Evolutionary conservation across 2,329 filamentous ascomycete species (phyloP).

Genomic region (Elsinoe fawcettii): DNA sequence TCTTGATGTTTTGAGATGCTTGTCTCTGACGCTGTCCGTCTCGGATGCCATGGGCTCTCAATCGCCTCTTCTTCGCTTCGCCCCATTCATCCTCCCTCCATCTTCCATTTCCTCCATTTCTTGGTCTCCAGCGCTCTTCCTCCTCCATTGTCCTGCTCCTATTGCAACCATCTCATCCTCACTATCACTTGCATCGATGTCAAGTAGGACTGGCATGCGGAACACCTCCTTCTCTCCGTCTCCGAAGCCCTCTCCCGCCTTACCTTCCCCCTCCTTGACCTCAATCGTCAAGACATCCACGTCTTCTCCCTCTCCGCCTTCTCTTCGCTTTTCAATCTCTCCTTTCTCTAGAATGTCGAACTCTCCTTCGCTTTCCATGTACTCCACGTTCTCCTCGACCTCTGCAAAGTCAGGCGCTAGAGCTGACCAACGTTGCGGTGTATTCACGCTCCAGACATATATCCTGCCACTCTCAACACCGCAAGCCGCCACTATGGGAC

Average conservation of each 20-base stretch:
- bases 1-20: not conserved
- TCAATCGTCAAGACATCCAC: slow-evolving; percentile 82
- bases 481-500: slow-evolving; percentile 80
- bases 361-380: slow-evolving; percentile 90
- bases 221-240: slow-evolving; percentile 53
- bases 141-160: slow-evolving; percentile 72
- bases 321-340: slow-evolving; percentile 80
- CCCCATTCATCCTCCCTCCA: not conserved
- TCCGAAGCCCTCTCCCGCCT: slow-evolving; percentile 42
- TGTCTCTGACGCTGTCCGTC: not conserved
- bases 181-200: slow-evolving; percentile 87
- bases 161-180: slow-evolving; percentile 74
- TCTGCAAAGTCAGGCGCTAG: slow-evolving; percentile 94
- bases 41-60: not conserved
- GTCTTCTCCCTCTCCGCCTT: slow-evolving; percentile 88
- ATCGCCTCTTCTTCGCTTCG: not conserved
- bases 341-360: slow-evolving; percentile 96
- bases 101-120: slow-evolving; percentile 58
- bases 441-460: slow-evolving; percentile 93
- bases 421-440: slow-evolving; percentile 94
- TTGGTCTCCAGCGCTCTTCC: slow-evolving; percentile 67
- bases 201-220: slow-evolving; percentile 85
- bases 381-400: slow-evolving; percentile 97
- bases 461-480: slow-evolving; percentile 88
- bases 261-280: slow-evolving; percentile 26